Evolutionary conservation across 306 rosid genomes (phyloP).

Genomic region (Lathyrus sativus): DNA sequence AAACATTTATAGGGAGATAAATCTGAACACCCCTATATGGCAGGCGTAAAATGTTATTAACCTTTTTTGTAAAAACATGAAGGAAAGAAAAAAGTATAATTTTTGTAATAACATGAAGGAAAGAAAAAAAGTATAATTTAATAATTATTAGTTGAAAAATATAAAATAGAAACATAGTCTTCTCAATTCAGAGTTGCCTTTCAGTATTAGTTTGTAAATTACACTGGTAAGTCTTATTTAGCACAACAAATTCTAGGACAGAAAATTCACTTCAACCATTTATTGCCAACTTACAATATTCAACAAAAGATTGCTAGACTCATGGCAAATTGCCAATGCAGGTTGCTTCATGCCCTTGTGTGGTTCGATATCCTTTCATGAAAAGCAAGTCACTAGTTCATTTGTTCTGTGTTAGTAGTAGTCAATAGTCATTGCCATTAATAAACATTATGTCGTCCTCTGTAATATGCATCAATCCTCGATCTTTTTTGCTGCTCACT

Average conservation of each 20-base stretch:
- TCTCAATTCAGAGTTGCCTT: background rate
- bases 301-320: conserved; percentile 15
- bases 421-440: conserved; percentile 25
- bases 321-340: background rate
- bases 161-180: background rate
- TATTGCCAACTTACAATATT: conserved; percentile 28
- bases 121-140: background rate
- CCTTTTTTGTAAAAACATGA: background rate
- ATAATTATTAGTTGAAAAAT: background rate
- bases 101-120: background rate
- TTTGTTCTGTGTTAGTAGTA: conserved; percentile 24
- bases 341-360: background rate
- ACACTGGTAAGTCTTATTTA: no score
- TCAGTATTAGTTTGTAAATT: background rate
- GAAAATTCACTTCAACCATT: conserved; percentile 8
- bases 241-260: background rate
- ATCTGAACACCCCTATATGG: no score
- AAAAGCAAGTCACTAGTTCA: background rate
- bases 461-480: conserved; percentile 69
- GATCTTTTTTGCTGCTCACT: conserved; percentile 46
- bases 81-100: background rate
- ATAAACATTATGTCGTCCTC: conserved; percentile 65
- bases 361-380: background rate
- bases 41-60: no score
- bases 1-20: no score